A percentile compares a stretch with the other conserved stretches of the same genome.
phyloP scores from a whole-genome alignment of 352 stramenopile species.

The Phytophthora rubi region DNA sequence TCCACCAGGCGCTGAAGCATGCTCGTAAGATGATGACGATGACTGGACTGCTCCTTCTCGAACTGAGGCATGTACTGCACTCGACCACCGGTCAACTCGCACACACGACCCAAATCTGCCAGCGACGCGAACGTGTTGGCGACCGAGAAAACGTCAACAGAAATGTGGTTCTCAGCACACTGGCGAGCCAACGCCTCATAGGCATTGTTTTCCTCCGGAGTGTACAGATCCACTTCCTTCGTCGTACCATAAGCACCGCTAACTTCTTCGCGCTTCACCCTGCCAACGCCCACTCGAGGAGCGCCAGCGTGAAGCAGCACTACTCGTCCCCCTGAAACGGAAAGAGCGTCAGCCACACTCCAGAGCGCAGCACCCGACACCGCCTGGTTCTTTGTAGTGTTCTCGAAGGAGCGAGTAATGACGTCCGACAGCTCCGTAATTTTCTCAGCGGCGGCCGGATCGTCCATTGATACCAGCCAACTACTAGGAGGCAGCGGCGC shows the following conservation, averaged over 20 bases:
- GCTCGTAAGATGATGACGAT: slow-evolving; percentile 79
- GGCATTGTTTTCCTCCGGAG: slow-evolving; percentile 64
- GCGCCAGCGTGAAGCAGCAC: slow-evolving; percentile 81
- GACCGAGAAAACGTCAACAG: slow-evolving; percentile 86
- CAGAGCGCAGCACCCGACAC: slow-evolving; percentile 79
- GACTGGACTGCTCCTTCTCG: slow-evolving; percentile 84
- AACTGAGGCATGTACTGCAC: slow-evolving; percentile 90
- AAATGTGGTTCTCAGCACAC: slow-evolving; percentile 84
- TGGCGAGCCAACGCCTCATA: slow-evolving; percentile 73
- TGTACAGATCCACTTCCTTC: slow-evolving; percentile 88
- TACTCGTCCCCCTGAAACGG: slow-evolving; percentile 65
- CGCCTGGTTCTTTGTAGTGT: slow-evolving; percentile 77
- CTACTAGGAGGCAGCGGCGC: slow-evolving; percentile 75
- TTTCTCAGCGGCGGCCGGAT: slow-evolving; percentile 72
- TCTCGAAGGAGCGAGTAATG: slow-evolving; percentile 73
- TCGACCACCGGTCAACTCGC: slow-evolving; percentile 85
- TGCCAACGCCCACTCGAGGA: slow-evolving; percentile 75
- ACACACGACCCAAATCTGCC: slow-evolving; percentile 80
- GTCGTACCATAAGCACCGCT: slow-evolving; percentile 84
- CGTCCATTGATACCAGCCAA: slow-evolving; percentile 87
- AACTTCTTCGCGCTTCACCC: slow-evolving; percentile 81
- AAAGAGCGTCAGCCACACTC: slow-evolving; percentile 79
- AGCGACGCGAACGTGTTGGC: slow-evolving; percentile 86
- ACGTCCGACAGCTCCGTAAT: slow-evolving; percentile 72
- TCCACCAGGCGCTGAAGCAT: slow-evolving; percentile 76